Evolutionary conservation across 164 flowering plant genomes (phyloP).

Genomic region (Taxillus chinensis): DNA sequence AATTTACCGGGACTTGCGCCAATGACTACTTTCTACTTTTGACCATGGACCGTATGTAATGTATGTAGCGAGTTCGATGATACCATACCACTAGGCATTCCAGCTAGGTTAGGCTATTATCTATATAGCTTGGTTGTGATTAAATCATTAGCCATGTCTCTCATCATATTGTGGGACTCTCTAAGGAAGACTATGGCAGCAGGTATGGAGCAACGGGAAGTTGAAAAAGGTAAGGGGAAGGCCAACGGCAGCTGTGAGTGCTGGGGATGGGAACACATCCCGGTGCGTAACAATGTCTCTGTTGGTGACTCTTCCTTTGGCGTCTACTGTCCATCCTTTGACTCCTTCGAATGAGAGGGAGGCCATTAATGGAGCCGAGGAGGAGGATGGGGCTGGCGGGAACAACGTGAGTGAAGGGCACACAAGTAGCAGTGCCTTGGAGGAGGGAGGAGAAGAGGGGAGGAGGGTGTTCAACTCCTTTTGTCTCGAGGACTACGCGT

Average conservation of each 20-base stretch:
- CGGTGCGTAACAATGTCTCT: slow-evolving; percentile 44
- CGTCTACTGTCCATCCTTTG: slow-evolving; percentile 34
- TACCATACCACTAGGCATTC: too few relatives aligned
- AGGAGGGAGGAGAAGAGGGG: slow-evolving; percentile 7
- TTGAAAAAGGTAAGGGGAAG: slow-evolving; percentile 75
- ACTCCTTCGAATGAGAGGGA: slow-evolving; percentile 7
- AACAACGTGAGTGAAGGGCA: background rate
- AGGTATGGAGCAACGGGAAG: slow-evolving; percentile 93
- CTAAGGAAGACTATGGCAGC: background rate
- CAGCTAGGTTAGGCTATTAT: background rate
- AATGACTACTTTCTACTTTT: too few relatives aligned
- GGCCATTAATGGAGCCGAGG: background rate
- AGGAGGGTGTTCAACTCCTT: slow-evolving; percentile 33
- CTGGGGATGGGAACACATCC: slow-evolving; percentile 10
- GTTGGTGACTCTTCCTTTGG: slow-evolving; percentile 53
- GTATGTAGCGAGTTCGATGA: too few relatives aligned
- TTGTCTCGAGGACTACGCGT: slow-evolving; percentile 66
- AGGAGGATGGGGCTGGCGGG: background rate
- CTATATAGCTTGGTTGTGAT: background rate
- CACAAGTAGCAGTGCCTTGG: background rate
- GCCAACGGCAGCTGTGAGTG: slow-evolving; percentile 18
- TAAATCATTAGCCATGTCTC: background rate
- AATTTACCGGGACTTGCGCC: too few relatives aligned
- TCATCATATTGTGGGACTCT: background rate
- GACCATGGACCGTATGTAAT: too few relatives aligned